Percentiles rank a stretch among this genome's conserved stretches.
phyloP scores from a whole-genome alignment of 2,329 filamentous ascomycete species.

The Pyricularia sp. region DNA sequence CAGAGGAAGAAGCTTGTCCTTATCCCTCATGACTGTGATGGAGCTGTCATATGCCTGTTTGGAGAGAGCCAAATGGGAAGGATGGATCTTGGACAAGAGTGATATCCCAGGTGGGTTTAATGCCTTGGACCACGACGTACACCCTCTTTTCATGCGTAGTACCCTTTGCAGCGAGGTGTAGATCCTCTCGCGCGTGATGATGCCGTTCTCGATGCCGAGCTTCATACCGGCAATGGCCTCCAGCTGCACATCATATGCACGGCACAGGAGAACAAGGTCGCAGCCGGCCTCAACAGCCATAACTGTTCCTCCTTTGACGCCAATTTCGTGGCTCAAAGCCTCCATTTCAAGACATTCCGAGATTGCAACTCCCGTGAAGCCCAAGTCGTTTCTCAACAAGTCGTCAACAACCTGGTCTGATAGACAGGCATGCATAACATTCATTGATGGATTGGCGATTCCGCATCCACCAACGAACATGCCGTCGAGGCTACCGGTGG shows the following conservation, averaged over 20 bases:
- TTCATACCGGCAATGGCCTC: conserved; percentile 87
- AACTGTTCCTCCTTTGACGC: conserved; percentile 90
- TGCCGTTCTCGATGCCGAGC: conserved; percentile 78
- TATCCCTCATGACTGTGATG: conserved; percentile 85
- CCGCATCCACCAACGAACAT: conserved; percentile 95
- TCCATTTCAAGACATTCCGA: conserved; percentile 97
- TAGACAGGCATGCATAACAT: conserved; percentile 88
- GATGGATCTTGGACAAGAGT: conserved; percentile 67
- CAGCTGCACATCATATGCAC: conserved; percentile 76
- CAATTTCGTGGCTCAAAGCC: conserved; percentile 85
- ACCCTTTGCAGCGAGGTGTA: conserved; percentile 69
- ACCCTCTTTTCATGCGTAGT: conserved; percentile 67
- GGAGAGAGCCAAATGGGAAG: conserved; percentile 68
- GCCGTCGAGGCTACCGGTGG: conserved; percentile 67
- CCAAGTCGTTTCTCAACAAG: conserved; percentile 72
- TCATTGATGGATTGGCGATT: conserved; percentile 82
- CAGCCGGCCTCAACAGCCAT: conserved; percentile 97
- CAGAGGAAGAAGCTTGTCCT: conserved; percentile 70
- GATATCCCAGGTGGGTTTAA: conserved; percentile 73
- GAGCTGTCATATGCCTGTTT: conserved; percentile 81
- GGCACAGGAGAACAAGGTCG: conserved; percentile 78
- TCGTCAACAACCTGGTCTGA: conserved; percentile 90
- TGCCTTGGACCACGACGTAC: conserved; percentile 83
- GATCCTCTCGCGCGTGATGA: conserved; percentile 69
- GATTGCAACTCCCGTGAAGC: conserved; percentile 83